Evolutionary conservation across 2,329 filamentous ascomycete genomes (phyloP), one percentile per base, ranked within the genome.

Genomic region (Hypocrella siamensis): DNA sequence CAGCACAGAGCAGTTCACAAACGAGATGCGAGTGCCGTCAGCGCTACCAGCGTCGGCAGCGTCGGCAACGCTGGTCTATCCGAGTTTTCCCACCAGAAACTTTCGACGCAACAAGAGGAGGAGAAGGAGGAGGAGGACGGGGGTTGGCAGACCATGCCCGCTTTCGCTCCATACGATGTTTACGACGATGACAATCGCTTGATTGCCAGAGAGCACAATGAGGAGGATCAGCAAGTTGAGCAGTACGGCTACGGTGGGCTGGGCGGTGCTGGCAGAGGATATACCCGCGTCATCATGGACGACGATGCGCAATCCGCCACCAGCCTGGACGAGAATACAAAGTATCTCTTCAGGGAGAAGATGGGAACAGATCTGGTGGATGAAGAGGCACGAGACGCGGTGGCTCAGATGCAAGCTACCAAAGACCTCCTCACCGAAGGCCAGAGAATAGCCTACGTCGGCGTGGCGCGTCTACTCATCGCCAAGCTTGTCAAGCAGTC

Each of bases 261-360:
- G 0, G 86, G 88, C 17, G 86, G 86, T 18, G 88, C 88, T 7
- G 85, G 85, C 25, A 94, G 85, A 54, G 90, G 90, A 4, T 98
- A 98, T 52, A 98, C 90, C 1, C 71, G 85, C 30, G 84, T 98
- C n/a, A 72, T 92, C 39, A 69, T 93, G 45, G 90, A 98, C 45
- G 90, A 98, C 40, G 90, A 98, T 54, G 86, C 78, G 11, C 75
- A 93, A 51, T 94, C 86, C 18, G 80, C 80, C 30, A 98, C 85
- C 4, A 96, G 88, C 57, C 75, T 98, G 75, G 90, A 98, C 49
- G 90, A 98, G 35, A 88, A 96, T 46, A 98, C 90, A 0, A 76
- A 85, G 34, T 98, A 98, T 51, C 67, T 98, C 3, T 98, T 98
- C 63, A 88, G 83, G 42, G 76, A 84, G 37, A 56, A 65, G 11